Base-by-base conservation (phyloP, 2,329 filamentous ascomycete species). In the Hymenoscyphus linearis region DNA sequence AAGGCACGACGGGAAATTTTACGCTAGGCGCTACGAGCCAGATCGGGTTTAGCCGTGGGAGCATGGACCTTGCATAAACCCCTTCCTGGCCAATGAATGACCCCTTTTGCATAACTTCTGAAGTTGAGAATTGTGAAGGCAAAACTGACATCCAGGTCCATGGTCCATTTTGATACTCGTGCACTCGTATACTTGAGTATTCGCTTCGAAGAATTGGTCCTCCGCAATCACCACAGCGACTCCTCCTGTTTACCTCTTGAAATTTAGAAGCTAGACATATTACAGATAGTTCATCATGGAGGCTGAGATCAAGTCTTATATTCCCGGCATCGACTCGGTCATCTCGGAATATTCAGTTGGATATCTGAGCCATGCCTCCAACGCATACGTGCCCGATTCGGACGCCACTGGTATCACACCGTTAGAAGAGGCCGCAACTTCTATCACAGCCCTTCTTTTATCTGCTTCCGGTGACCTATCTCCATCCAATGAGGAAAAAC, bases 341-440 rank as follows among this genome's bases (percentile, higher is more conserved):
- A 81, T 97, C 68, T 93, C 91, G 55, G 90, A 96, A 77, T 97
- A 96, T 77, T 95, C 92, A 52, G 90, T 91, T 67, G 95, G 95
- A 61, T 99, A 98, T 74, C 82, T 99, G 69, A 92, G 87, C 71
- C 93, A 99, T 81, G 95, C 95, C 55, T 95, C 93, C 55, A 93
- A 88, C 67, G 82, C 89, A 57, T 96, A 90, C 81, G 81, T 86
- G 63, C 85, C 87, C 57, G 92, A 96, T 66, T 81, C 83, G 58
- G 91, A 96, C 66, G 73, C 84, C 44, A 80, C 84, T 65, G 86
- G 79, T n/a, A 78, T 82, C 60, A 91, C 90, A 3, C 93, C 93
- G 12, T 80, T 99, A 62, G 83, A 85, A 64, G 93, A 98, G 74
- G 95, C 95, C 56, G 91, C 92, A 55, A 81, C 85, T 40, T 83